These are phyloP conservation scores for Candida sp. DNA, from an alignment of 1,139 yeast genomes.

Conservation along the genomic window DNA sequence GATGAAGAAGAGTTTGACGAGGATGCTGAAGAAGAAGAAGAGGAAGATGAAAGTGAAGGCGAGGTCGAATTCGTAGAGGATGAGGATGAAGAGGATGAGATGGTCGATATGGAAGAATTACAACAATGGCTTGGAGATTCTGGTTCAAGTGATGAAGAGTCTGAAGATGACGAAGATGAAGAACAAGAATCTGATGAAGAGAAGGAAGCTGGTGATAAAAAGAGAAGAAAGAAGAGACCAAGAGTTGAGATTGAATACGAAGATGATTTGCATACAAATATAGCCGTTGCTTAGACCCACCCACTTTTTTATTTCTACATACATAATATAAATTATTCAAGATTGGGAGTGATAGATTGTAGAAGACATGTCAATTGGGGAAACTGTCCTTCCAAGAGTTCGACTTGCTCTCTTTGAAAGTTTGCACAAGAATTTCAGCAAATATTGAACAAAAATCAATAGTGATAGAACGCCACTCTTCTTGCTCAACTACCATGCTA, in stretches of 20 bases:
- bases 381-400: no score
- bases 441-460: no score
- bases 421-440: no score
- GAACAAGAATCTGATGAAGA: conserved; percentile 36
- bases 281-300: conserved; percentile 19
- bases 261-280: conserved; percentile 42
- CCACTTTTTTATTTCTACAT: no score
- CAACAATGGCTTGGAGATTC: conserved; percentile 88
- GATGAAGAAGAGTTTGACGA: conserved; percentile 62
- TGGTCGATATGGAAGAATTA: conserved; percentile 90
- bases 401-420: no score
- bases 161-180: conserved; percentile 35
- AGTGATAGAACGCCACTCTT: no score
- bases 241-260: conserved; percentile 86
- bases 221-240: conserved; percentile 56
- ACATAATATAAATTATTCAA: no score
- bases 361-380: no score
- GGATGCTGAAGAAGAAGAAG: conserved; percentile 29
- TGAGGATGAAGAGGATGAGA: conserved; percentile 77
- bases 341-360: no score
- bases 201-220: conserved; percentile 39
- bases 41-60: conserved; percentile 68
- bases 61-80: conserved; percentile 89
- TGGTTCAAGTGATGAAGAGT: conserved; percentile 39
- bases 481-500: not conserved